Base-by-base conservation (phyloP, 2,329 filamentous ascomycete species). In the Beauveria sp. region DNA sequence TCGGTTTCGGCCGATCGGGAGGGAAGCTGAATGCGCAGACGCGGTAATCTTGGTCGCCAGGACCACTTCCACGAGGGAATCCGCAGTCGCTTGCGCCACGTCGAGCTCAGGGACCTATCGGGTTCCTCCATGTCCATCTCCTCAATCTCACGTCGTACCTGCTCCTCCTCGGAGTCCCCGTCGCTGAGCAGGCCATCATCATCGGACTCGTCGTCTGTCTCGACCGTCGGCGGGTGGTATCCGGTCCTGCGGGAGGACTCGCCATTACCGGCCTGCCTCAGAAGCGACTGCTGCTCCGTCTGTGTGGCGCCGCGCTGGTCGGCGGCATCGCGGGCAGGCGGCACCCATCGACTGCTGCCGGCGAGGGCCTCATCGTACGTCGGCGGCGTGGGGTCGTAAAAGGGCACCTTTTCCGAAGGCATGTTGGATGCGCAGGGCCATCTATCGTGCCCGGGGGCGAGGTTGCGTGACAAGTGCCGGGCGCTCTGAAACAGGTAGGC, bases 91-190 rank as follows among this genome's bases (percentile, higher is more conserved):
- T 86, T 86, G 56, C 79, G 77, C 78, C 81, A 85, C 58, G 77
- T 70, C 2, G 77, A 78, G 26, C 78, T 72, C 34, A 75, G 73
- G 59, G 75, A 67, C 62, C 73, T 70, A 54, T 76, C 73, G 30
- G 86, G 85, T 67, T 96, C 91, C 68, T 91, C 84, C 47, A 96
- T 85, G 67, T 96, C 91, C 82, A 96, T 86, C 81, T 97, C 89
- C 70, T 96, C 86, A 78, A 98, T 88, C 75, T 95, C 90, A 66
- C 88, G 83, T 65, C 90, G 86, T 68, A 95, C 81, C 65, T 86
- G 85, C 38, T 84, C 85, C 43, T 85, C 85, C 66, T 89, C 82
- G 38, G 73, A 72, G 24, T 74, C 76, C 30, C 79, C 77, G 75
- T 73, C 78, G 77, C 81, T 73, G 74, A 84, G 78, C 28, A 79